Conservation (phyloP, 2,329 filamentous ascomycete species). For the Daldinia sp. region DNA sequence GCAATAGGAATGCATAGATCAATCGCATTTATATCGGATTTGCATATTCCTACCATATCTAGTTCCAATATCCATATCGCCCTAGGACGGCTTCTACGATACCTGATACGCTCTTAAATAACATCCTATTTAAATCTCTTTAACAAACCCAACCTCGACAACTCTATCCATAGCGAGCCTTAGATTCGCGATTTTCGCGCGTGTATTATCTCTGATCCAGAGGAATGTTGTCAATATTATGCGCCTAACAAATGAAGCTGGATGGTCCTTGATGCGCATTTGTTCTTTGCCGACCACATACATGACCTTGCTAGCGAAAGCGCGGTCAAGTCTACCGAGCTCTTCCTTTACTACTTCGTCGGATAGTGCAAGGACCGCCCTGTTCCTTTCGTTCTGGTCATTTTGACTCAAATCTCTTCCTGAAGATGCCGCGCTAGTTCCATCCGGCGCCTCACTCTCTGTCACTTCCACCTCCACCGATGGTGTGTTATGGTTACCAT, state of each 20-base stretch:
- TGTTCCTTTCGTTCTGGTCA: slow-evolving; percentile 6
- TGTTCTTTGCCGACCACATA: slow-evolving; percentile 73
- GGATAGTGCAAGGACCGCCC: slow-evolving; percentile 39
- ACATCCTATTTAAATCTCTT: slow-evolving; percentile 62
- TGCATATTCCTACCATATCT: neutral
- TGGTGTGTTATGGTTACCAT: slow-evolving; percentile 22
- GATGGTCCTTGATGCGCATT: slow-evolving; percentile 61
- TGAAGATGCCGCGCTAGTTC: neutral
- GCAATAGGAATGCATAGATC: neutral
- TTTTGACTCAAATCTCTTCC: neutral
- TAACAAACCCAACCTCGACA: slow-evolving; percentile 77
- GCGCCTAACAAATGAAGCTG: slow-evolving; percentile 58
- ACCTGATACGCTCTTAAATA: no score
- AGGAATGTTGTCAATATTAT: slow-evolving; percentile 67
- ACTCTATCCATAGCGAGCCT: slow-evolving; percentile 69
- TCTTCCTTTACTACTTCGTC: slow-evolving; percentile 52
- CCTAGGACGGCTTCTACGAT: neutral
- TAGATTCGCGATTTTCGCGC: slow-evolving; percentile 74
- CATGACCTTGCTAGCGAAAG: slow-evolving; percentile 62
- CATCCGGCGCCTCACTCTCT: slow-evolving; percentile 17
- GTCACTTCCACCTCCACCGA: slow-evolving; percentile 19
- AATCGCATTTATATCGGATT: neutral
- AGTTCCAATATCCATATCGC: neutral
- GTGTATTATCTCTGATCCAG: slow-evolving; percentile 74
- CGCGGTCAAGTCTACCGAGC: slow-evolving; percentile 58